A percentile compares a stretch with the other conserved stretches of the same genome.
These are phyloP conservation scores for Sphaerobolus stellatus DNA, from an alignment of 1,284 basidiomycete species.

Conservation along the genomic window DNA sequence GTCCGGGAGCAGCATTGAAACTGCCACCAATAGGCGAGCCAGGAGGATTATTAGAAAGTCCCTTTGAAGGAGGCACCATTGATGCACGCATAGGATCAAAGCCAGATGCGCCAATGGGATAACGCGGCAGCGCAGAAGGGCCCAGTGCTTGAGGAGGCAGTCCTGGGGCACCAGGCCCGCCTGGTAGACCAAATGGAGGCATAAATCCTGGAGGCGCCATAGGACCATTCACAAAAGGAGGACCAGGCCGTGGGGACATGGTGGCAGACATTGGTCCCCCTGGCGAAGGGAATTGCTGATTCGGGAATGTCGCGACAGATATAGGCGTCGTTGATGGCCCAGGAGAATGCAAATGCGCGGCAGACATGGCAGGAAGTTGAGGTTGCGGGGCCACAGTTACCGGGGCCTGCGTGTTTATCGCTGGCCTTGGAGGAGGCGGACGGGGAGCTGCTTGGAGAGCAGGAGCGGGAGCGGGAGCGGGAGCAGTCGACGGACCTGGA, in stretches of 20 bases:
- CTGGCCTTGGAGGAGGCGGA: constrained; percentile 28
- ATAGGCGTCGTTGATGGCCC: constrained; percentile 12
- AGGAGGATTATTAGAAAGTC: constrained; percentile 32
- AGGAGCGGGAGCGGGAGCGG: constrained; percentile 23
- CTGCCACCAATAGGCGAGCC: constrained; percentile 36
- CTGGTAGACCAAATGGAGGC: constrained; percentile 18
- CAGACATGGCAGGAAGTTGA: not conserved
- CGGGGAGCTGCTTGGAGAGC: constrained; percentile 32
- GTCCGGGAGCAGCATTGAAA: constrained; percentile 33
- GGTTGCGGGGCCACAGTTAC: constrained; percentile 31
- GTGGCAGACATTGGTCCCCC: not conserved
- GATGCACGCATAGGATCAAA: constrained; percentile 57
- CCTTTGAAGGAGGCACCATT: constrained; percentile 48
- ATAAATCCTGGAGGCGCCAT: not conserved
- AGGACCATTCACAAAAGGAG: not conserved
- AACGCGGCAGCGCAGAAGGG: constrained; percentile 53
- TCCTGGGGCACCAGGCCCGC: constrained; percentile 13
- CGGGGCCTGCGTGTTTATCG: constrained; percentile 27
- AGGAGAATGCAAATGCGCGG: constrained; percentile 8
- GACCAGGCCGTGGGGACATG: not conserved
- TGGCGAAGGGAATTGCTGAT: constrained; percentile 5
- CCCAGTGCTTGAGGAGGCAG: constrained; percentile 45
- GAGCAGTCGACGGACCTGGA: constrained; percentile 24
- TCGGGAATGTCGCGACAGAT: constrained; percentile 1
- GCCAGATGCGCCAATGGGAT: constrained; percentile 40